A percentile compares a stretch with the other conserved stretches of the same genome.
These are phyloP conservation scores for Boletus barrowsii DNA, from an alignment of 768 basidiomycete species.

Conservation along the genomic window DNA sequence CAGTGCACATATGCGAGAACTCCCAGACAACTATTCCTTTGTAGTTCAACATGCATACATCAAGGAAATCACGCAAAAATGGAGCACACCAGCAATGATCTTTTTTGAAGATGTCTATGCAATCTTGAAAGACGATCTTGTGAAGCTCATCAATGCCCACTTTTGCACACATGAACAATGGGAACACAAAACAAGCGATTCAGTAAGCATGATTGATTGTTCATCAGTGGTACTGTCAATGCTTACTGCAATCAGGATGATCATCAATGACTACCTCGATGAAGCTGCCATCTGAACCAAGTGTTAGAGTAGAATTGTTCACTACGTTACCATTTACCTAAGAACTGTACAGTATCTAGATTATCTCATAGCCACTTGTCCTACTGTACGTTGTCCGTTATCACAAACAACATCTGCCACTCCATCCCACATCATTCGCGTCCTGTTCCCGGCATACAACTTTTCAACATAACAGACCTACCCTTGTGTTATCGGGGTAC, in stretches of 20 bases:
- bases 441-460: too few species aligned
- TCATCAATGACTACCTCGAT: constrained; percentile 51
- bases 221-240: too few species aligned
- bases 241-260: constrained; percentile 33
- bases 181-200: constrained; percentile 49
- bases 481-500: too few species aligned
- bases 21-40: constrained; percentile 66
- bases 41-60: constrained; percentile 56
- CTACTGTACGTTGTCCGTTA: too few species aligned
- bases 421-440: too few species aligned
- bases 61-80: constrained; percentile 39
- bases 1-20: constrained; percentile 68
- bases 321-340: too few species aligned
- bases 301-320: too few species aligned
- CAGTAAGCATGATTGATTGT: constrained; percentile 28
- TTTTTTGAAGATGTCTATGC: constrained; percentile 43
- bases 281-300: constrained; percentile 37
- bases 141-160: constrained; percentile 42
- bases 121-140: constrained; percentile 39
- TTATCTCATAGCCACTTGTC: too few species aligned
- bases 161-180: constrained; percentile 54
- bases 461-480: too few species aligned
- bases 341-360: too few species aligned
- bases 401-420: too few species aligned
- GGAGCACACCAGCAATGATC: constrained; percentile 44